Evolutionary conservation across 2,329 filamentous ascomycete species (phyloP).

Genomic region (Pseudogymnoascus sp.): DNA sequence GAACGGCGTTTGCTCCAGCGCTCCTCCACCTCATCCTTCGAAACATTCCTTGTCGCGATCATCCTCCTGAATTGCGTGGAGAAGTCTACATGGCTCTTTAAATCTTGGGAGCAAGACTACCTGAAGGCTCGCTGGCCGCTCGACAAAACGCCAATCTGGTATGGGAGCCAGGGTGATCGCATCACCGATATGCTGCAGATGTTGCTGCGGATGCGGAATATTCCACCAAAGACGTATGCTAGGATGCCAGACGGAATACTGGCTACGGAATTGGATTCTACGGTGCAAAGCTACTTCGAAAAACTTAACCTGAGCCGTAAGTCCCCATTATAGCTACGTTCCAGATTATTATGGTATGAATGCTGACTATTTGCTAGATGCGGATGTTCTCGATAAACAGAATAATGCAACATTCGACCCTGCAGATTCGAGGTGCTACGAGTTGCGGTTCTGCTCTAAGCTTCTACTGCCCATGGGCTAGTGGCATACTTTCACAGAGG

Average conservation of each 20-base stretch:
- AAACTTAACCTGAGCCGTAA: slow-evolving; percentile 51
- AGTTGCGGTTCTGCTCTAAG: slow-evolving; percentile 44
- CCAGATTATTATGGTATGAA: background rate
- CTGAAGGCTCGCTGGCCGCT: slow-evolving; percentile 52
- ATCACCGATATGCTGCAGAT: slow-evolving; percentile 54
- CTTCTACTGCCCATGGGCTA: slow-evolving; percentile 33
- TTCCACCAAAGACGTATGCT: slow-evolving; percentile 46
- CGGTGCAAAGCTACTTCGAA: slow-evolving; percentile 46
- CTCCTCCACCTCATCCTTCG: slow-evolving; percentile 52
- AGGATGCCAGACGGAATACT: slow-evolving; percentile 41
- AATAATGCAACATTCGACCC: slow-evolving; percentile 24
- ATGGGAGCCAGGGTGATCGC: slow-evolving; percentile 51
- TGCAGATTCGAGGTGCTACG: slow-evolving; percentile 41
- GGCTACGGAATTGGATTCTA: slow-evolving; percentile 37
- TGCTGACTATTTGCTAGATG: slow-evolving; percentile 20
- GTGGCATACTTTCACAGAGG: background rate
- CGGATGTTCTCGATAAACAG: slow-evolving; percentile 27
- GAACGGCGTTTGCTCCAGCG: slow-evolving; percentile 55
- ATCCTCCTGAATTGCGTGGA: slow-evolving; percentile 60
- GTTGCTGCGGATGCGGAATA: slow-evolving; percentile 53
- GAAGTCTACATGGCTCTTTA: slow-evolving; percentile 63
- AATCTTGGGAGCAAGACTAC: slow-evolving; percentile 58
- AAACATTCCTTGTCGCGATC: slow-evolving; percentile 54
- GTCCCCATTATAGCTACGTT: slow-evolving; percentile 24
- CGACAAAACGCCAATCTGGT: slow-evolving; percentile 48